These are phyloP conservation scores for Trichoderma asperelloides DNA, from an alignment of 495 filamentous ascomycete genomes.

Conservation along the genomic window DNA sequence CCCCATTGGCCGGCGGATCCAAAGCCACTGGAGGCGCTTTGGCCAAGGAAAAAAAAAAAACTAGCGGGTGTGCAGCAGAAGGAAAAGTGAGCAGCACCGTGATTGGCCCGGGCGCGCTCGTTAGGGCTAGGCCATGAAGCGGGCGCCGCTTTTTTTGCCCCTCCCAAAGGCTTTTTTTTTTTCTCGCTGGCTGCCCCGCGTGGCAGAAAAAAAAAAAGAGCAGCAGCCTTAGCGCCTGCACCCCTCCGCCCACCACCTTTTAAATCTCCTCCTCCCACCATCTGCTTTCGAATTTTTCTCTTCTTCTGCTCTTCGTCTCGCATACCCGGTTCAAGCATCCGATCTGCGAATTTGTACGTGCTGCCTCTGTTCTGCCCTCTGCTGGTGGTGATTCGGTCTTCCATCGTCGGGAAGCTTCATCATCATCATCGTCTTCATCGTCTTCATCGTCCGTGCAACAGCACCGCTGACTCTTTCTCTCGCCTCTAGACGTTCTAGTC, in stretches of 20 bases:
- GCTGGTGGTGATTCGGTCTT: not conserved
- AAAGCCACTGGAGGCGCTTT: not conserved
- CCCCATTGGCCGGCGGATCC: not conserved
- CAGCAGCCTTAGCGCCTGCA: not conserved
- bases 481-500: slow-evolving; percentile 13
- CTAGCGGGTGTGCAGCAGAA: not conserved
- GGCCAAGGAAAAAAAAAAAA: slow-evolving; percentile 4
- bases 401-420: not conserved
- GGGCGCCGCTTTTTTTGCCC: slow-evolving; percentile 5
- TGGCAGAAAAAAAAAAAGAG: not conserved
- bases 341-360: slow-evolving; percentile 11
- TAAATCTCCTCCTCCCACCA: slow-evolving; percentile 5
- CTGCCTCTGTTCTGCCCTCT: not conserved
- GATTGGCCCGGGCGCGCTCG: not conserved
- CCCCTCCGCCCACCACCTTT: slow-evolving; percentile 7
- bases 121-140: not conserved
- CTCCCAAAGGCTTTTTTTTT: not conserved
- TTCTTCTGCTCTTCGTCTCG: slow-evolving; percentile 11
- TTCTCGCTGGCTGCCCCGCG: slow-evolving; percentile 1
- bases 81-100: not conserved
- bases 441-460: not conserved
- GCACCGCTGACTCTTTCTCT: slow-evolving; percentile 2
- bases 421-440: not conserved
- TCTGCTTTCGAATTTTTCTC: slow-evolving; percentile 9
- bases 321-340: slow-evolving; percentile 13